Base-by-base conservation (phyloP, 116 monocot species). In the Zostera marina region DNA sequence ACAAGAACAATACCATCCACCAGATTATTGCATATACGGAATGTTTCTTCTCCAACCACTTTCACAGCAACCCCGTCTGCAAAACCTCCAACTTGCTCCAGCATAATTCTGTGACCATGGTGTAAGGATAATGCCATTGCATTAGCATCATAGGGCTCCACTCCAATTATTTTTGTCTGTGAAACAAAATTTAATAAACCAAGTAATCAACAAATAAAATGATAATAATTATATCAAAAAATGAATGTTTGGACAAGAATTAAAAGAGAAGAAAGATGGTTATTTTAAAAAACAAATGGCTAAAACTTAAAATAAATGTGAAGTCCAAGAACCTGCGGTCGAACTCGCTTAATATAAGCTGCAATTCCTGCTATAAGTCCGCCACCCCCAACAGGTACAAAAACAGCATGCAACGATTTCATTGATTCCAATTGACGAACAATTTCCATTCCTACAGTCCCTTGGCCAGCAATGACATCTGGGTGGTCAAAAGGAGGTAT, bases 51-150 rank as follows among this genome's bases (percentile, higher is more conserved):
- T 16, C 92, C 92, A 54, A 92, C 83, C 26, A 60, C 74, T 74
- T 87, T 92, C 5, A 92, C 87, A 62, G 92, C 92, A 56, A 92
- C 92, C 69, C 92, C 92, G 70, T 92, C 92, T 44, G 92, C 92
- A 76, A 92, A 92, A 3, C 87, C 83, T 58, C 92, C 92, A n/a
- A 87, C 87, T 39, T 87, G 92, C 22, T 92, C 87, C 19, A 92
- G 70, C 78, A 81, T 76, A 47, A 92, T 59, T 59, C 92, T 87
- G 47, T 78, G 69, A 20, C 92, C 87, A 72, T 92, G 87, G 68
- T 78, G 65, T 48, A 92, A 72, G 58, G 92, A 92, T 22, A 92
- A 76, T 23, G 92, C 83, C 87, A 92, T 87, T 12, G 92, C 81
- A 74, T 92, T 92, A 54, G 92, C 92, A 78, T 92, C 87, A 59